Evolutionary conservation across 257 asterid species (phyloP).

Genomic region (Vinca minor): DNA sequence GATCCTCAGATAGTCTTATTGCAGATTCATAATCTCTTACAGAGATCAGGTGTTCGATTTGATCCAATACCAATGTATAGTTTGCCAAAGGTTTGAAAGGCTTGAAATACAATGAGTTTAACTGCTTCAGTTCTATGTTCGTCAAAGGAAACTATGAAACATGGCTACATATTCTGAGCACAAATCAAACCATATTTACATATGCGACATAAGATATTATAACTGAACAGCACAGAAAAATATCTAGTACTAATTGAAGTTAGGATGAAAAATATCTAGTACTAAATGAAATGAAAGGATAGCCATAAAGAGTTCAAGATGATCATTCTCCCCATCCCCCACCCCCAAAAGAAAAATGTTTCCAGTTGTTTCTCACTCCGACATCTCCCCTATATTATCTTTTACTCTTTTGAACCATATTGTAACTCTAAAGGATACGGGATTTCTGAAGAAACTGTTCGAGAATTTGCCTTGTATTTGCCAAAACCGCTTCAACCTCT

Average conservation of each 20-base stretch:
- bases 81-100: conserved; percentile 74
- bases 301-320: background rate
- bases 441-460: conserved; percentile 75
- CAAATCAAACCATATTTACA: background rate
- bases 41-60: conserved; percentile 57
- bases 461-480: conserved; percentile 86
- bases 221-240: background rate
- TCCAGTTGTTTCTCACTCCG: background rate
- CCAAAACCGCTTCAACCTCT: conserved; percentile 85
- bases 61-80: conserved; percentile 42
- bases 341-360: no score
- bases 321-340: background rate
- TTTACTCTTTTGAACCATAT: background rate
- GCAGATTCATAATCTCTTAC: conserved; percentile 58
- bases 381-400: background rate
- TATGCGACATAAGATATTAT: background rate
- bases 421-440: conserved; percentile 50
- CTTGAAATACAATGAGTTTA: conserved; percentile 57
- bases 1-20: conserved; percentile 54
- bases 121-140: conserved; percentile 57
- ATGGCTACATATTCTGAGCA: background rate
- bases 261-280: background rate
- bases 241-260: background rate
- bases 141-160: conserved; percentile 41
- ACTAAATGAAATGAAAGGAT: background rate